These are phyloP conservation scores for Termitomyces sp. DNA, from an alignment of 768 basidiomycete genomes.

Conservation along the genomic window DNA sequence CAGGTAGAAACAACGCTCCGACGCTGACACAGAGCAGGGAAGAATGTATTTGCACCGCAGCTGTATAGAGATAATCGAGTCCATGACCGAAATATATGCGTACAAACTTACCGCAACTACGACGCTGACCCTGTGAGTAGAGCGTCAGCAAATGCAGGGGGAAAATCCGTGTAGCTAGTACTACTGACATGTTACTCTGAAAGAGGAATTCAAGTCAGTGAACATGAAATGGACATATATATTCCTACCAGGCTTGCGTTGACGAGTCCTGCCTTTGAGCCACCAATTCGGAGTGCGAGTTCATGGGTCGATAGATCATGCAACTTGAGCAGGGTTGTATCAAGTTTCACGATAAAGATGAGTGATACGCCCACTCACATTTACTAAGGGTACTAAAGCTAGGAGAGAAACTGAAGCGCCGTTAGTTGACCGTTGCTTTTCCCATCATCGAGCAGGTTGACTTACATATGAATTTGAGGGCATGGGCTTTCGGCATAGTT, in stretches of 20 bases:
- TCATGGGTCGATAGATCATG: constrained; percentile 78
- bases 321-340: constrained; percentile 39
- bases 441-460: background rate
- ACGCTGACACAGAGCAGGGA: constrained; percentile 76
- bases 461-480: constrained; percentile 60
- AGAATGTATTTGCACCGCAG: constrained; percentile 71
- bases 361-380: constrained; percentile 38
- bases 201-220: constrained; percentile 2
- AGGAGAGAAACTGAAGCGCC: constrained; percentile 54
- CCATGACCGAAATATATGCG: background rate
- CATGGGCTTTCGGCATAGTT: constrained; percentile 45
- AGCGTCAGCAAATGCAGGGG: constrained; percentile 5
- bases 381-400: constrained; percentile 76
- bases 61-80: constrained; percentile 31
- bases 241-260: constrained; percentile 76
- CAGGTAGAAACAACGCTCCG: constrained; percentile 74
- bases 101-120: constrained; percentile 67
- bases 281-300: constrained; percentile 72
- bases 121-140: constrained; percentile 47
- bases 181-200: constrained; percentile 69
- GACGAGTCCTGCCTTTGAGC: constrained; percentile 72
- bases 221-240: background rate
- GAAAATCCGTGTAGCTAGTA: constrained; percentile 5
- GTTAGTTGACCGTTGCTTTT: background rate
- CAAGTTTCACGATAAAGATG: background rate